These are phyloP conservation scores for Coprinopsis sp. DNA, from an alignment of 768 basidiomycete genomes.

Conservation along the genomic window DNA sequence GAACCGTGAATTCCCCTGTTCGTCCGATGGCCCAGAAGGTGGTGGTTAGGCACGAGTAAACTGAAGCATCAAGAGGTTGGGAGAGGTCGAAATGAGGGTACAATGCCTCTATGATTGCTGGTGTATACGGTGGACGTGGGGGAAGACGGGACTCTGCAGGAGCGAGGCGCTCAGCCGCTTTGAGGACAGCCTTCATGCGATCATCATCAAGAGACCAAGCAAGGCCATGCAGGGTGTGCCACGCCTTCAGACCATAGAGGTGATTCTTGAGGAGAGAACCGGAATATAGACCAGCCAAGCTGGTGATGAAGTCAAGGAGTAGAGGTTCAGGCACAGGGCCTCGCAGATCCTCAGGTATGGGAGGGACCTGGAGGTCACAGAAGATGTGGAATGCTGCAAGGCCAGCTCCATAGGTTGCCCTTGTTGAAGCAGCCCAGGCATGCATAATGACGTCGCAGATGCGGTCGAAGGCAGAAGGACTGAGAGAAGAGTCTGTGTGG, in stretches of 20 bases:
- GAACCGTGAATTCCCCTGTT: constrained; percentile 22
- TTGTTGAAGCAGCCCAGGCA: constrained; percentile 20
- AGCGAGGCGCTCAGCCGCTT: constrained; percentile 9
- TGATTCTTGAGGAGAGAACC: constrained; percentile 17
- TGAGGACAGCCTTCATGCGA: constrained; percentile 6
- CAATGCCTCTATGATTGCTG: constrained; percentile 4
- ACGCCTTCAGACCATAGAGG: constrained; percentile 25
- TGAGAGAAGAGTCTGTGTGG: not conserved
- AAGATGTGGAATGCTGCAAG: constrained; percentile 31
- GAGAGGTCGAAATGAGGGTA: constrained; percentile 10
- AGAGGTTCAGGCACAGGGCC: constrained; percentile 17
- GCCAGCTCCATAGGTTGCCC: constrained; percentile 27
- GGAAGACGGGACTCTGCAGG: constrained; percentile 11
- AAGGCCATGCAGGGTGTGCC: constrained; percentile 27
- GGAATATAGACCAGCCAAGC: constrained; percentile 15
- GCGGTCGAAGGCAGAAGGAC: constrained; percentile 14
- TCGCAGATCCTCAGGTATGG: constrained; percentile 22
- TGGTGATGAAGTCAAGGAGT: constrained; percentile 25
- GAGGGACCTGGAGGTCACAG: constrained; percentile 20
- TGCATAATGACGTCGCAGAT: constrained; percentile 20
- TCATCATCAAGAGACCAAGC: constrained; percentile 15
- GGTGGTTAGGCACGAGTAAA: constrained; percentile 23
- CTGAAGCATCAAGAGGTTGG: constrained; percentile 19
- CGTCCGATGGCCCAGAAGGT: constrained; percentile 17
- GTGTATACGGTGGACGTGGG: constrained; percentile 13